These are phyloP conservation scores for Bipolaris oryzae DNA, from an alignment of 2,329 filamentous ascomycete species.

Conservation along the genomic window DNA sequence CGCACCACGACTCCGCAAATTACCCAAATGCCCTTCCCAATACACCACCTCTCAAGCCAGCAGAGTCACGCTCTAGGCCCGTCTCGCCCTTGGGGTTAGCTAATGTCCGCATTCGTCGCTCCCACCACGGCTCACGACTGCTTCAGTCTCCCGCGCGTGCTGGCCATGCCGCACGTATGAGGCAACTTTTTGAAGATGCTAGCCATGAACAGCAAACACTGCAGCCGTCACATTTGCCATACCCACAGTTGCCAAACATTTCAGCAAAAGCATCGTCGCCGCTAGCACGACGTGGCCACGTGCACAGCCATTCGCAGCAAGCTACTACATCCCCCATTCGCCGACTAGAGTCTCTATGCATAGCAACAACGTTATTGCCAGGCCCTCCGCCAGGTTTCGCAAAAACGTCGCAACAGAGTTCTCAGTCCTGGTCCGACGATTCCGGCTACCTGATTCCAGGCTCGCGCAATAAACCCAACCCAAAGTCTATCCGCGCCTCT, in stretches of 20 bases:
- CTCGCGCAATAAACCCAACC: background rate
- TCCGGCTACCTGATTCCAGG: slow-evolving; percentile 29
- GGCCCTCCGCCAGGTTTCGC: background rate
- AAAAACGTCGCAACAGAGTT: slow-evolving; percentile 14
- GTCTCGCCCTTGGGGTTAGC: slow-evolving; percentile 16
- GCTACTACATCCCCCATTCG: background rate
- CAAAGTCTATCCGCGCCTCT: background rate
- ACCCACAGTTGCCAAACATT: slow-evolving; percentile 36
- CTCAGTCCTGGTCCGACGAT: slow-evolving; percentile 38
- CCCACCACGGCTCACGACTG: slow-evolving; percentile 23
- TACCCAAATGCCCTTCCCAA: background rate
- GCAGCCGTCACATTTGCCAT: slow-evolving; percentile 7
- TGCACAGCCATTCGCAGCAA: background rate
- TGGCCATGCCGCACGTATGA: slow-evolving; percentile 38
- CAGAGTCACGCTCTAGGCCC: background rate
- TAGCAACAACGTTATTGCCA: background rate
- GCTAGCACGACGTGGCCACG: background rate
- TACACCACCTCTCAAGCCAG: background rate
- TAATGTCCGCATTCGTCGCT: slow-evolving; percentile 35
- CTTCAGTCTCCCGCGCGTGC: slow-evolving; percentile 38
- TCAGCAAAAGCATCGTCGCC: slow-evolving; percentile 22
- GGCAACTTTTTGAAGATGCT: slow-evolving; percentile 35
- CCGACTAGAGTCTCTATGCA: slow-evolving; percentile 6
- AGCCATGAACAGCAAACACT: slow-evolving; percentile 9
- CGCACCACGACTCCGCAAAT: background rate